A percentile compares a stretch with the other conserved stretches of the same genome.
phyloP scores from a whole-genome alignment of 78 protist genomes.

The Cavenderia fasciculata region DNA sequence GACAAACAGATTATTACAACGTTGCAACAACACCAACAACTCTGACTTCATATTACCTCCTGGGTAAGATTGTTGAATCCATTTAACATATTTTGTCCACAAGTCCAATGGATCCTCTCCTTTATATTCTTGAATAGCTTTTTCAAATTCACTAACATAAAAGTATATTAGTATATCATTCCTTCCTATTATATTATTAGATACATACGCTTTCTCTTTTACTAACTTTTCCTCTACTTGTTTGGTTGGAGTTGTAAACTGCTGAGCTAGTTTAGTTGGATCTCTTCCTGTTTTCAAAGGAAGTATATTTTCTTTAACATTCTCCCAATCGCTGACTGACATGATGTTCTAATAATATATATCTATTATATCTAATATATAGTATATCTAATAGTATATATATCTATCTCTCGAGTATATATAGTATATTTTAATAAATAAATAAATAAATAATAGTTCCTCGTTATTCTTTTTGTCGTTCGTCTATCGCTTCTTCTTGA shows the following conservation, averaged over 20 bases:
- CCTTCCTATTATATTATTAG: background rate
- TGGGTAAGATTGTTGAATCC: conserved; percentile 75
- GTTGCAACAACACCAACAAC: conserved; percentile 45
- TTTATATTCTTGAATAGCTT: conserved; percentile 37
- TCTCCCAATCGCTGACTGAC: conserved; percentile 79
- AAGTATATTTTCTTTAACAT: conserved; percentile 67
- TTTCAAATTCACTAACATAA: conserved; percentile 60
- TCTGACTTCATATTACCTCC: conserved; percentile 67
- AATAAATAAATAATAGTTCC: too few relatives aligned
- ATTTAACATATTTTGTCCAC: conserved; percentile 65
- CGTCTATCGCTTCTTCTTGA: too few relatives aligned
- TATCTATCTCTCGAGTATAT: too few relatives aligned
- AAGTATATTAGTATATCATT: background rate
- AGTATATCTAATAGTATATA: too few relatives aligned
- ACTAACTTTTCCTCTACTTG: conserved; percentile 5
- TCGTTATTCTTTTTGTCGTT: too few relatives aligned
- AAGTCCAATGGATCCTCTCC: conserved; percentile 73
- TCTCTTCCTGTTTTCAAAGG: conserved; percentile 80
- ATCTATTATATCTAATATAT: too few relatives aligned
- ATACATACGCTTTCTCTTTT: conserved; percentile 56
- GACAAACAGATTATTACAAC: conserved; percentile 57
- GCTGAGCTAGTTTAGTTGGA: conserved; percentile 65
- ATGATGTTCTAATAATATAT: background rate
- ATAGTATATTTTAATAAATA: too few relatives aligned
- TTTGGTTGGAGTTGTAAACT: background rate